A percentile compares a stretch with the other conserved stretches of the same genome.
Conservation (phyloP, 1,284 basidiomycete species). For the Fistulina hepatica region DNA sequence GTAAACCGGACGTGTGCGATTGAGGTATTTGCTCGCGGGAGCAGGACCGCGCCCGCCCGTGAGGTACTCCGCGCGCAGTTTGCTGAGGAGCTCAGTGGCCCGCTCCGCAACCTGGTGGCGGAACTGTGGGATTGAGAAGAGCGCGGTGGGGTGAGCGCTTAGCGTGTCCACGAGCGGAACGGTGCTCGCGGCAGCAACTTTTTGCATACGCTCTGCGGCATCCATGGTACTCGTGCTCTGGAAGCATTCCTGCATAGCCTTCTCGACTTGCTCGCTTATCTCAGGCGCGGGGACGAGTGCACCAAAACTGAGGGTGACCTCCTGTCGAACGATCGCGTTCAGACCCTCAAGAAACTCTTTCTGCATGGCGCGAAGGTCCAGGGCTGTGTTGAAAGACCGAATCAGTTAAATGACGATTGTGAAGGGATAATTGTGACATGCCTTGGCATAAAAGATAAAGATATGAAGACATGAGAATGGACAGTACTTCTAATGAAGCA, state of each 20-base stretch:
- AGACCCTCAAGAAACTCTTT: constrained; percentile 47
- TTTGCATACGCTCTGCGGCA: constrained; percentile 49
- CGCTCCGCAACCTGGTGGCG: constrained; percentile 36
- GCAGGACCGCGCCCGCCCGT: constrained; percentile 40
- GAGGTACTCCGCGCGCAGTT: constrained; percentile 43
- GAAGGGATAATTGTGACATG: constrained; percentile 13
- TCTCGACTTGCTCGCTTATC: constrained; percentile 23
- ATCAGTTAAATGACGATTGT: background rate
- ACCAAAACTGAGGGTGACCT: constrained; percentile 39
- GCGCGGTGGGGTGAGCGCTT: constrained; percentile 24
- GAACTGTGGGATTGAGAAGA: constrained; percentile 37
- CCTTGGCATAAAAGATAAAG: constrained; percentile 70
- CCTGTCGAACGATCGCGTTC: constrained; percentile 37
- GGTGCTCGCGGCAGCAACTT: constrained; percentile 51
- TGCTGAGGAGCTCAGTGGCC: constrained; percentile 34
- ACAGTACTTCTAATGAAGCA: constrained; percentile 64
- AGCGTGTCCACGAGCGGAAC: constrained; percentile 51
- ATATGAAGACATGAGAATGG: constrained; percentile 64
- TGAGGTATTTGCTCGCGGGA: constrained; percentile 52
- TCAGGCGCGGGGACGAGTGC: constrained; percentile 27
- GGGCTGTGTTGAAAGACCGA: constrained; percentile 31
- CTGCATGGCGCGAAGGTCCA: constrained; percentile 69
- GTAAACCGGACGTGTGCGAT: constrained; percentile 56
- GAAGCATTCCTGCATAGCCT: constrained; percentile 39
- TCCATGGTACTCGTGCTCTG: constrained; percentile 66